Percentiles rank a stretch among this genome's conserved stretches.
Conservation (phyloP, 371 early-diverging fungal species). For the Mortierella sp. region DNA sequence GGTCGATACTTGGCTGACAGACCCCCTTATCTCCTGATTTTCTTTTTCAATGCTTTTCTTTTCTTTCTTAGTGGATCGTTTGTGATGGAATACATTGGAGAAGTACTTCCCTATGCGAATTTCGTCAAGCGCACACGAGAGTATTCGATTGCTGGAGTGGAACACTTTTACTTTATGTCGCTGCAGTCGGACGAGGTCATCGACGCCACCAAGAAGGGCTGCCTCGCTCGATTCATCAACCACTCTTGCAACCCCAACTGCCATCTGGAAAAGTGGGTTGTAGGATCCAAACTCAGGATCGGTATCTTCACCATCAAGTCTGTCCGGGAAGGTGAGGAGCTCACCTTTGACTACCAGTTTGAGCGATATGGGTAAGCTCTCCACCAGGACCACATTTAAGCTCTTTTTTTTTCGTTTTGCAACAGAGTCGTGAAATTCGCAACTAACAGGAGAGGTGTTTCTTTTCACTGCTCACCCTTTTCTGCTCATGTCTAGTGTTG, state of each 20-base stretch:
- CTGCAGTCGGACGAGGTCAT: constrained; percentile 92
- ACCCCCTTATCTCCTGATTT: neutral
- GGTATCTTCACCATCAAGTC: constrained; percentile 85
- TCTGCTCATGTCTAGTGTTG: constrained; percentile 65
- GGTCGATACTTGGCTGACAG: neutral
- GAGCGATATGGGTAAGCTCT: constrained; percentile 78
- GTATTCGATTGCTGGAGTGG: constrained; percentile 84
- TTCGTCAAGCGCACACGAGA: constrained; percentile 87
- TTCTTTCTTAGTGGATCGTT: constrained; percentile 68
- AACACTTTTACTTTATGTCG: constrained; percentile 98
- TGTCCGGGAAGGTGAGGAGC: constrained; percentile 84
- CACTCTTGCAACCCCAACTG: constrained; percentile 96
- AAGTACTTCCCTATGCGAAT: constrained; percentile 85
- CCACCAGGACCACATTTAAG: neutral
- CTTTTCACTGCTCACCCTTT: neutral
- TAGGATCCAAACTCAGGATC: constrained; percentile 82
- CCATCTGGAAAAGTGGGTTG: constrained; percentile 90
- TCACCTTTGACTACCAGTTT: constrained; percentile 96
- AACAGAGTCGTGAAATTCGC: neutral
- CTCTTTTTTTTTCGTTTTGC: neutral
- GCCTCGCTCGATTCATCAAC: constrained; percentile 93
- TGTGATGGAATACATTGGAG: constrained; percentile 98
- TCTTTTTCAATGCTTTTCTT: neutral
- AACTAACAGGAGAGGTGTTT: neutral
- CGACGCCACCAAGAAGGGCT: constrained; percentile 91